Conservation (phyloP, 1,284 basidiomycete genomes). For the Neolentinus lepideus region DNA sequence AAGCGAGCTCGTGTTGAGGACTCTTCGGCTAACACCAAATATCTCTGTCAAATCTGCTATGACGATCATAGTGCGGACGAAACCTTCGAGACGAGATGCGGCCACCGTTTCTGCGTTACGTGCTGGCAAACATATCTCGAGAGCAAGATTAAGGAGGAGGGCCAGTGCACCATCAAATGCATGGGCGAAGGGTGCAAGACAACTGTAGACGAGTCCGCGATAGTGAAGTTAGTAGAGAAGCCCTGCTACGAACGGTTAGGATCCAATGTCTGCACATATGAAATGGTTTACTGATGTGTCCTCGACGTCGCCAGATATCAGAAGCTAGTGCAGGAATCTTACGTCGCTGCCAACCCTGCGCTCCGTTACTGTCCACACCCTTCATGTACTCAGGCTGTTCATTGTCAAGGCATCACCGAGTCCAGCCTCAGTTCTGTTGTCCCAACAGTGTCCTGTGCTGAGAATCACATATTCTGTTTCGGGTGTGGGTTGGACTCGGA, state of each 20-base stretch:
- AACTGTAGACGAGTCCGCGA: constrained; percentile 38
- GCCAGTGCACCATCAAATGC: constrained; percentile 55
- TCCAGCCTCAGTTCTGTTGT: constrained; percentile 43
- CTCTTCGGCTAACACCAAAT: constrained; percentile 11
- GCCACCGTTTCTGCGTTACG: constrained; percentile 45
- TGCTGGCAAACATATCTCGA: constrained; percentile 56
- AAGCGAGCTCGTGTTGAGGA: constrained; percentile 21
- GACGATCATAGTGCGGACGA: constrained; percentile 26
- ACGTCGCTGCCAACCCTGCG: constrained; percentile 48
- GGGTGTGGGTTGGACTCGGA: constrained; percentile 44
- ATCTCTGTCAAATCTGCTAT: constrained; percentile 47
- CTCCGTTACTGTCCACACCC: constrained; percentile 52
- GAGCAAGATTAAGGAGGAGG: constrained; percentile 52
- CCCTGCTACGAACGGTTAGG: constrained; percentile 27
- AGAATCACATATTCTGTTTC: constrained; percentile 47
- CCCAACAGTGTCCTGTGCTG: constrained; percentile 48
- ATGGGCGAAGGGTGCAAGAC: constrained; percentile 55
- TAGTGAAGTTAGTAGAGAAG: constrained; percentile 32
- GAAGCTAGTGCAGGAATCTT: constrained; percentile 49
- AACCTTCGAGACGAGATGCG: constrained; percentile 38
- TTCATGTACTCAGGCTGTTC: constrained; percentile 24
- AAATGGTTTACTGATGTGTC: neutral
- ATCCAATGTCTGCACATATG: neutral
- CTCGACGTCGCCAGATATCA: constrained; percentile 33
- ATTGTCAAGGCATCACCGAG: constrained; percentile 25